Conservation (phyloP, 108 stramenopile species). For the Stephanodiscus triporus region DNA sequence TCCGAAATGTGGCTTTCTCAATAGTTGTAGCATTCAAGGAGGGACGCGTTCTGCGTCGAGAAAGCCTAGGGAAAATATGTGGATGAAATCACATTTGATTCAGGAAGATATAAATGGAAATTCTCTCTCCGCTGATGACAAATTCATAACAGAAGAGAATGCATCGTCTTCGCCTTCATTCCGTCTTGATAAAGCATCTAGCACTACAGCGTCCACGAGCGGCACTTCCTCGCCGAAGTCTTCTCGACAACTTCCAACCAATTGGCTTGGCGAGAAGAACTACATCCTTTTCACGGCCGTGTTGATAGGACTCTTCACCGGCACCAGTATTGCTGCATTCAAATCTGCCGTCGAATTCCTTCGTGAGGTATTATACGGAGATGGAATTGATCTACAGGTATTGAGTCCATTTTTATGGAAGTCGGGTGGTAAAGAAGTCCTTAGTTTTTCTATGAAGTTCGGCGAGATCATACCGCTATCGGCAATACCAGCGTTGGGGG, state of each 20-base stretch:
- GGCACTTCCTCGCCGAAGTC: not conserved
- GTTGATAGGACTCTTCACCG: constrained; percentile 67
- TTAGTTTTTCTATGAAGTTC: constrained; percentile 3
- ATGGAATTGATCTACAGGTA: constrained; percentile 27
- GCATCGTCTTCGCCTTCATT: not conserved
- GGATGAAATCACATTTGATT: constrained; percentile 10
- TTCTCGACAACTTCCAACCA: constrained; percentile 27
- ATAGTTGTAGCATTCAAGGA: not conserved
- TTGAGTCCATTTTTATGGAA: constrained; percentile 13
- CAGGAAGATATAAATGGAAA: constrained; percentile 3
- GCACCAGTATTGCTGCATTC: constrained; percentile 66
- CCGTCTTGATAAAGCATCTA: not conserved
- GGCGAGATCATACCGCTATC: constrained; percentile 36
- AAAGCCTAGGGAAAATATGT: not conserved
- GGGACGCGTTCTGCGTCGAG: not conserved
- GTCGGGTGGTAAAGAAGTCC: constrained; percentile 6
- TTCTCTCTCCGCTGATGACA: not conserved
- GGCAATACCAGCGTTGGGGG: constrained; percentile 70
- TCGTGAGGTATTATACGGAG: constrained; percentile 55
- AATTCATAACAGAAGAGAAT: not conserved
- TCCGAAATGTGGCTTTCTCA: not conserved
- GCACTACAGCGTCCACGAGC: not conserved
- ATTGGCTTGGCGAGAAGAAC: constrained; percentile 49
- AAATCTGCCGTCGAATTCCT: constrained; percentile 72
- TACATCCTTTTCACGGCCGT: constrained; percentile 61